Percentiles rank a stretch among this genome's conserved stretches.
Conservation (phyloP, 768 basidiomycete species). For the Psilocybe cubensis region DNA sequence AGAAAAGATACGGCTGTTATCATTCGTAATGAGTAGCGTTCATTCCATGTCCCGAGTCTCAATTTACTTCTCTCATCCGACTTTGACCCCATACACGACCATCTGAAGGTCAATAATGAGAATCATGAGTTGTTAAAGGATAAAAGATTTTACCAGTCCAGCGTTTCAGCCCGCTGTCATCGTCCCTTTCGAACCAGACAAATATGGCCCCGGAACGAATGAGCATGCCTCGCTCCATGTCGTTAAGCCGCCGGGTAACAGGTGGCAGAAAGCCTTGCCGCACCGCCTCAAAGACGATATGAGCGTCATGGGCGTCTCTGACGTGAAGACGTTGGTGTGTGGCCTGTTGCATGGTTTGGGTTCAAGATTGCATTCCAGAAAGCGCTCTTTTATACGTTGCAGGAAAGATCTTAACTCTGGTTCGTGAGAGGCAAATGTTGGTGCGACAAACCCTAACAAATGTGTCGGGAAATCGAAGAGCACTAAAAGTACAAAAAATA, state of each 20-base stretch:
- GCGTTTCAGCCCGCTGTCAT: conserved; percentile 65
- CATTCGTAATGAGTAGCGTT: conserved; percentile 5
- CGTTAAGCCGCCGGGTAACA: conserved; percentile 61
- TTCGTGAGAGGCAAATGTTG: conserved; percentile 30
- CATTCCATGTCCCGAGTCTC: neutral
- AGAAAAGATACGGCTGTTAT: conserved; percentile 66
- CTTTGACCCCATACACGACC: conserved; percentile 72
- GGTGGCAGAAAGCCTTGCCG: conserved; percentile 55
- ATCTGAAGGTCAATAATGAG: conserved; percentile 38
- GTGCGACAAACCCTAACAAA: conserved; percentile 19
- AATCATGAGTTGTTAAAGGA: neutral
- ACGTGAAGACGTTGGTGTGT: conserved; percentile 70
- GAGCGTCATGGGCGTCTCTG: conserved; percentile 67
- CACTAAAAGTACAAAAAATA: conserved; percentile 15
- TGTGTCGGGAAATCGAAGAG: conserved; percentile 17
- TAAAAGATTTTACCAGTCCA: conserved; percentile 55
- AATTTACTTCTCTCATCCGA: conserved; percentile 59
- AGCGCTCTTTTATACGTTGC: conserved; percentile 25
- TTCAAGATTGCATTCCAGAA: conserved; percentile 6
- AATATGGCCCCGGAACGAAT: conserved; percentile 67
- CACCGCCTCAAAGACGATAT: conserved; percentile 68
- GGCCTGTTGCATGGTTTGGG: conserved; percentile 53
- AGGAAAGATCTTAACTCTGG: conserved; percentile 24
- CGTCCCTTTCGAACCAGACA: conserved; percentile 73
- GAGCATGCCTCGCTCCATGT: conserved; percentile 55